Evolutionary conservation across 2,329 filamentous ascomycete species (phyloP).

Genomic region (Pseudofabraea citricarpa): DNA sequence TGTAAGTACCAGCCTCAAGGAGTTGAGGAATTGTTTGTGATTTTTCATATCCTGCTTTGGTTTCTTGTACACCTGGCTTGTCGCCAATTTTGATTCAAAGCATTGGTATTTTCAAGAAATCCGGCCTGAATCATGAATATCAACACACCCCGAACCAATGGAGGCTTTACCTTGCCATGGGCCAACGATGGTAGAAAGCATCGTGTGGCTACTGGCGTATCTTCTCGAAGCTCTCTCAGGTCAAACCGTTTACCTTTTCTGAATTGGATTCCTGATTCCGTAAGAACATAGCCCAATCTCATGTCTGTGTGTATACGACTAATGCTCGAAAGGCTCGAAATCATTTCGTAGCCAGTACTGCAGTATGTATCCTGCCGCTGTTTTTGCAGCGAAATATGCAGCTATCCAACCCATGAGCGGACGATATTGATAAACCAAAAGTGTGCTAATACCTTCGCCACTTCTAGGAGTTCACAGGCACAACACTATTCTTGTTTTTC

Average conservation of each 20-base stretch:
- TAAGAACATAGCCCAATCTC: conserved; percentile 2
- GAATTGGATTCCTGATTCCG: conserved; percentile 12
- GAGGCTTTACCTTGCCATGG: conserved; percentile 17
- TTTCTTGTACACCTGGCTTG: no score
- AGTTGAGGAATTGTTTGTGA: no score
- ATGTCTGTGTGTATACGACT: background rate
- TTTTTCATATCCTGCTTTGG: no score
- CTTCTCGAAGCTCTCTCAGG: conserved; percentile 11
- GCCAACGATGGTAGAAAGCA: conserved; percentile 10
- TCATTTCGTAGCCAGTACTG: conserved; percentile 18
- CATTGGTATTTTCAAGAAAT: no score
- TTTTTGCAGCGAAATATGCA: no score
- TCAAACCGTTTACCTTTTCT: conserved; percentile 15
- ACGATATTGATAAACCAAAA: background rate
- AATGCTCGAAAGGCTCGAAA: conserved; percentile 11
- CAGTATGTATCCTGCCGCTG: conserved; percentile 15
- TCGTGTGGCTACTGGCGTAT: background rate
- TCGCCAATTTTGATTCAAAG: no score
- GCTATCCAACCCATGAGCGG: no score
- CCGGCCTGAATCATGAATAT: conserved; percentile 22
- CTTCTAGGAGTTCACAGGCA: conserved; percentile 10
- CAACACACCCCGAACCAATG: conserved; percentile 14
- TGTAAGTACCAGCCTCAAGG: no score
- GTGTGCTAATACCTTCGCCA: background rate
- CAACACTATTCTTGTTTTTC: conserved; percentile 24